phyloP scores from a whole-genome alignment of 2,329 filamentous ascomycete genomes.

The Fusarium aywerte region DNA sequence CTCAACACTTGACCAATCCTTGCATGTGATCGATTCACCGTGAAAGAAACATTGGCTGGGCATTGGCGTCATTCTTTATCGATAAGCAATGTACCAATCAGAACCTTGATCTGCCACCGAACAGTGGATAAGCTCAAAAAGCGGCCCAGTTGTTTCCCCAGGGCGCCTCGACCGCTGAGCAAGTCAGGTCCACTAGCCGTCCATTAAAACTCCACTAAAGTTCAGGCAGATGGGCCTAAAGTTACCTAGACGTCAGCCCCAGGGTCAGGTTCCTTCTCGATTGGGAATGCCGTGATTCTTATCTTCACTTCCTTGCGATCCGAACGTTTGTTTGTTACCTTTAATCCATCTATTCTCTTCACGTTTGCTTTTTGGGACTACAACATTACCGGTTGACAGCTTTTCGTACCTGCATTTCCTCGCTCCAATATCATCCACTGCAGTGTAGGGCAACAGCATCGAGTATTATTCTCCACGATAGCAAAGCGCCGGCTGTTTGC shows the following conservation, averaged over 20 bases:
- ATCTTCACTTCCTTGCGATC: conserved; percentile 35
- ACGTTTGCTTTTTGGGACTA: neutral
- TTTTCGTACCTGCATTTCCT: neutral
- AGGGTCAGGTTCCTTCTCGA: conserved; percentile 38
- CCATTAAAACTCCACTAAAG: conserved; percentile 30
- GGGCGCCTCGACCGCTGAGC: conserved; percentile 25
- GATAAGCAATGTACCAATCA: conserved; percentile 35
- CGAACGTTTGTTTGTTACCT: conserved; percentile 25
- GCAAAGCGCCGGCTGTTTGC: conserved; percentile 23
- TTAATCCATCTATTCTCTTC: conserved; percentile 9
- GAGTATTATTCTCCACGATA: conserved; percentile 32
- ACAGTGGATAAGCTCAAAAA: conserved; percentile 6
- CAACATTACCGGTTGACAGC: neutral
- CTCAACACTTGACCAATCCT: conserved; percentile 37
- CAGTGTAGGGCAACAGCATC: conserved; percentile 18
- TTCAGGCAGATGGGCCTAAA: conserved; percentile 32
- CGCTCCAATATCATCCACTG: conserved; percentile 2
- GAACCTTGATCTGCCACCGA: neutral
- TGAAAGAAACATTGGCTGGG: conserved; percentile 24
- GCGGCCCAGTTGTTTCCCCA: conserved; percentile 25
- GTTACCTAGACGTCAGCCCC: conserved; percentile 37
- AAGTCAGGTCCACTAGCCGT: conserved; percentile 12
- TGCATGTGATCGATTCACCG: conserved; percentile 44
- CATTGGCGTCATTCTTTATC: conserved; percentile 46
- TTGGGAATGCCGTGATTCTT: conserved; percentile 37